Percentiles rank a stretch among this genome's conserved stretches.
Conservation (phyloP, 2,329 filamentous ascomycete genomes). For the Aspergillus flavus region DNA sequence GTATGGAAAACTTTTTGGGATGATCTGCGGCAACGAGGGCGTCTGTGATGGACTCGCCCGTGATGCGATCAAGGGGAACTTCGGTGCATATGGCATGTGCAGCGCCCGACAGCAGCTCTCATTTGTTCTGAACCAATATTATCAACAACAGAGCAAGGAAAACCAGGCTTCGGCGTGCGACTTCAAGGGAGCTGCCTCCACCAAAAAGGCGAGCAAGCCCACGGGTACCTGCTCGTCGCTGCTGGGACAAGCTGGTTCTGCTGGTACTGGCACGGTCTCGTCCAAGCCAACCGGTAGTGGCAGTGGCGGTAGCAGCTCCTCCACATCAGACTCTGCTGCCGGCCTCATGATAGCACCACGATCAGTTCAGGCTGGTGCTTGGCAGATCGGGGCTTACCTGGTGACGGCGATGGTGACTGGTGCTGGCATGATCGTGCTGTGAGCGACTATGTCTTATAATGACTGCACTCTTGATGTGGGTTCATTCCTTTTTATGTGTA, state of each 20-base stretch:
- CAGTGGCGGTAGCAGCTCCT: slow-evolving; percentile 18
- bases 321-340: slow-evolving; percentile 37
- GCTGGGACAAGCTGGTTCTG: slow-evolving; percentile 43
- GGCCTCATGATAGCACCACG: slow-evolving; percentile 30
- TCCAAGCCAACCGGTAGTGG: slow-evolving; percentile 34
- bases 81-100: slow-evolving; percentile 55
- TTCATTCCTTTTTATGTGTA: background rate
- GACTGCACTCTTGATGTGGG: background rate
- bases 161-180: slow-evolving; percentile 38
- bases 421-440: slow-evolving; percentile 52
- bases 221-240: slow-evolving; percentile 39
- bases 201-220: slow-evolving; percentile 34
- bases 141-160: slow-evolving; percentile 35
- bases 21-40: slow-evolving; percentile 42
- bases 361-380: slow-evolving; percentile 40
- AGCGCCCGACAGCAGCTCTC: slow-evolving; percentile 47
- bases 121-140: slow-evolving; percentile 52
- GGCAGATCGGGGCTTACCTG: slow-evolving; percentile 48
- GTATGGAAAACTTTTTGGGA: slow-evolving; percentile 65
- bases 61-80: slow-evolving; percentile 44
- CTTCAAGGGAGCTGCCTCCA: slow-evolving; percentile 47
- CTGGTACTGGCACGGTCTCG: slow-evolving; percentile 43
- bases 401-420: slow-evolving; percentile 47
- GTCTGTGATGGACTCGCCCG: slow-evolving; percentile 43
- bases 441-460: slow-evolving; percentile 18